phyloP scores from a whole-genome alignment of 2,329 filamentous ascomycete genomes.

The Aspergillus thermomutatus region DNA sequence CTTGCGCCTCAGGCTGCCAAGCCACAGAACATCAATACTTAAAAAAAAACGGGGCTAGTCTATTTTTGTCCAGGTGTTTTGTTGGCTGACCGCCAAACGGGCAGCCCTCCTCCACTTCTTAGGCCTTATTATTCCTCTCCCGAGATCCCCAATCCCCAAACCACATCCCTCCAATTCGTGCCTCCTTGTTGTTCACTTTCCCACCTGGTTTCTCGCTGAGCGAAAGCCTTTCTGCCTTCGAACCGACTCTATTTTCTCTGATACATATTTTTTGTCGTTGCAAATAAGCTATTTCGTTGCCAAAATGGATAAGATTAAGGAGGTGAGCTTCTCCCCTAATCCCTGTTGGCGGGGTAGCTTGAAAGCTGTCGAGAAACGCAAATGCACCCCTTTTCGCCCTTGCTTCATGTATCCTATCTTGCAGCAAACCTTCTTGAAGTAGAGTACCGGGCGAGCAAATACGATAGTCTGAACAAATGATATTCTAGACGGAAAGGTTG shows the following conservation, averaged over 20 bases:
- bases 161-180: slow-evolving; percentile 16
- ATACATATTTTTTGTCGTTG: slow-evolving; percentile 23
- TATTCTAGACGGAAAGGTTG: slow-evolving; percentile 11
- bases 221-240: slow-evolving; percentile 28
- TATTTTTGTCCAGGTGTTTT: slow-evolving; percentile 3
- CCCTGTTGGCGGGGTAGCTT: slow-evolving; percentile 41
- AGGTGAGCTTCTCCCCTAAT: slow-evolving; percentile 57
- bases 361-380: slow-evolving; percentile 24
- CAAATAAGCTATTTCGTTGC: slow-evolving; percentile 25
- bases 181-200: slow-evolving; percentile 7
- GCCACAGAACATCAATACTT: background rate
- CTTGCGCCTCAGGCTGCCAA: background rate
- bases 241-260: slow-evolving; percentile 27
- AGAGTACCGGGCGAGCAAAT: background rate
- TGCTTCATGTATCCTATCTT: slow-evolving; percentile 15
- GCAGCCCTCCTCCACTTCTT: slow-evolving; percentile 18
- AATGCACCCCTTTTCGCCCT: slow-evolving; percentile 17
- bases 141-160: background rate
- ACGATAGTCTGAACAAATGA: slow-evolving; percentile 17
- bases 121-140: slow-evolving; percentile 6
- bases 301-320: slow-evolving; percentile 85
- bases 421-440: background rate
- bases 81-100: slow-evolving; percentile 18
- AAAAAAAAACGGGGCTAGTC: background rate
- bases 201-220: slow-evolving; percentile 33